A percentile compares a stretch with the other conserved stretches of the same genome.
Conservation (phyloP, 768 basidiomycete genomes). For the Sutorius australiensis region DNA sequence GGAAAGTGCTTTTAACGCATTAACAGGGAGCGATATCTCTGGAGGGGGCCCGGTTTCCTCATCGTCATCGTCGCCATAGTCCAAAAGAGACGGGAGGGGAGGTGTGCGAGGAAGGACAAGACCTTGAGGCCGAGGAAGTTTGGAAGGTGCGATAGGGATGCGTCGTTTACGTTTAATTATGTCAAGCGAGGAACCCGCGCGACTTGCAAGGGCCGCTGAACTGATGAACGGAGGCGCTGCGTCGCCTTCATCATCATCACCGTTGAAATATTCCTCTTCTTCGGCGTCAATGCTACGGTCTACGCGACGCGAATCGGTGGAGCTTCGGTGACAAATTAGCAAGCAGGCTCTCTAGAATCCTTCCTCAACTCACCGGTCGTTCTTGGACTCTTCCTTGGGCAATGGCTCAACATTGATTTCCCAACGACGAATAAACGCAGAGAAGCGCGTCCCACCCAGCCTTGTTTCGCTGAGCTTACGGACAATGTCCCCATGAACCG, state of each 20-base stretch:
- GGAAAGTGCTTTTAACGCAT: constrained; percentile 11
- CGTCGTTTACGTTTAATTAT: constrained; percentile 60
- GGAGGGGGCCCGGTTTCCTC: constrained; percentile 29
- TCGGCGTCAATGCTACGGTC: constrained; percentile 61
- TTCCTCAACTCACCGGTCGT: constrained; percentile 44
- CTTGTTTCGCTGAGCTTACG: constrained; percentile 57
- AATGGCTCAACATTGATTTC: constrained; percentile 90
- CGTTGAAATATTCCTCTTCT: constrained; percentile 94
- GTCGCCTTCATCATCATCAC: constrained; percentile 73
- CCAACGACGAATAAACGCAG: constrained; percentile 71
- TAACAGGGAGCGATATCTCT: constrained; percentile 7
- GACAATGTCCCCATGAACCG: constrained; percentile 62
- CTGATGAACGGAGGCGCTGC: constrained; percentile 34
- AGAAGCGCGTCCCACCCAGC: constrained; percentile 65
- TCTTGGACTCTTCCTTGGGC: constrained; percentile 48
- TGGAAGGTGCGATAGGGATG: constrained; percentile 41
- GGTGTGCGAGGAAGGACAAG: constrained; percentile 45
- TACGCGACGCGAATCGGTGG: constrained; percentile 37
- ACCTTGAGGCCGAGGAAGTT: constrained; percentile 43
- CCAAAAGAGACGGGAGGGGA: constrained; percentile 59
- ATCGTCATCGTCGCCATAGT: constrained; percentile 75
- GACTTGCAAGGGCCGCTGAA: constrained; percentile 24
- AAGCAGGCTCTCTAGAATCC: not conserved
- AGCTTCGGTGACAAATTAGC: constrained; percentile 32
- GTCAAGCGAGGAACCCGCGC: constrained; percentile 31